Conservation (phyloP, 768 basidiomycete species). For the Lyophyllum semitale region DNA sequence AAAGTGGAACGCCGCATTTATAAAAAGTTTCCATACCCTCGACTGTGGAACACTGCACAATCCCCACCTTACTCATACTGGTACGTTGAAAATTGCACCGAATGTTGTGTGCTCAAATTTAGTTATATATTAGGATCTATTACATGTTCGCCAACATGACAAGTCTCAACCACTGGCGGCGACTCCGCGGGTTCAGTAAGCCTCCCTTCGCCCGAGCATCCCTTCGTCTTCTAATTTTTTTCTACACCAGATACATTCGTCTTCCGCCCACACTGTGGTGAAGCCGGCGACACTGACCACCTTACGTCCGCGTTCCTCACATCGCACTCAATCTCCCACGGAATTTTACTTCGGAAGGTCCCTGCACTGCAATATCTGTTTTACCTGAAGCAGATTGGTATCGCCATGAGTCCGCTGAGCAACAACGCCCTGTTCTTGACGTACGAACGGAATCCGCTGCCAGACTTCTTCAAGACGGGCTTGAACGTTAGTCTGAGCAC, state of each 20-base stretch:
- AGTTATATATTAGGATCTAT: constrained; percentile 68
- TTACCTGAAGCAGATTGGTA: constrained; percentile 96
- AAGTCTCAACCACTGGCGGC: constrained; percentile 92
- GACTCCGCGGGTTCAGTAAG: constrained; percentile 87
- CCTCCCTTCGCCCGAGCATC: constrained; percentile 12
- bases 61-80: constrained; percentile 97
- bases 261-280: constrained; percentile 94
- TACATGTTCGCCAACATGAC: constrained; percentile 98
- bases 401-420: constrained; percentile 98
- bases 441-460: constrained; percentile 95
- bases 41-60: constrained; percentile 84
- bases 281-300: constrained; percentile 98
- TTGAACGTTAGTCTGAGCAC: constrained; percentile 96
- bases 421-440: constrained; percentile 97
- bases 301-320: constrained; percentile 95
- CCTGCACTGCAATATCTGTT: constrained; percentile 97
- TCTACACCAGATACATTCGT: constrained; percentile 82
- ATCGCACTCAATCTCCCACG: constrained; percentile 97
- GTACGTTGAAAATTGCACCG: no score
- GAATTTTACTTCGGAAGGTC: constrained; percentile 97
- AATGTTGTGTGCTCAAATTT: neutral
- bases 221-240: neutral
- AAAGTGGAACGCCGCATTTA: constrained; percentile 90
- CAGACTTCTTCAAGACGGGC: constrained; percentile 95
- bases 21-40: constrained; percentile 91